Evolutionary conservation across 306 rosid genomes (phyloP).

Genomic region (Boehmeria nivea): DNA sequence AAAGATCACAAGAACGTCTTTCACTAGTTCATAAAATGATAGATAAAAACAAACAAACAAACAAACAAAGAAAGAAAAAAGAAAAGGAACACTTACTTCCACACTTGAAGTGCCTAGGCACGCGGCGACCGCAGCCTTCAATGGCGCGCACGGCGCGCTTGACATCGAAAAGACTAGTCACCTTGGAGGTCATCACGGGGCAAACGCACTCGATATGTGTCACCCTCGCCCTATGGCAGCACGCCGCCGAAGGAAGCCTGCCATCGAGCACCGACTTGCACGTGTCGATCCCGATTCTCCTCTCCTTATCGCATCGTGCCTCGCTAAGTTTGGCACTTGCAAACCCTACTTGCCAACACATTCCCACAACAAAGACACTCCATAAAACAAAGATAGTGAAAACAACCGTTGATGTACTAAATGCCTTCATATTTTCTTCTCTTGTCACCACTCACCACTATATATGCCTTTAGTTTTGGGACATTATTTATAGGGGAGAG

Average conservation of each 20-base stretch:
- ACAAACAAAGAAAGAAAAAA: background rate
- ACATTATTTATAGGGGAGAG: no score
- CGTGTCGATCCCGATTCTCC: background rate
- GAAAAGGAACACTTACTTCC: slow-evolving; percentile 10
- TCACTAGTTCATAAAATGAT: no score
- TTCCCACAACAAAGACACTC: background rate
- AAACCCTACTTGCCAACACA: background rate
- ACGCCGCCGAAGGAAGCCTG: slow-evolving; percentile 12
- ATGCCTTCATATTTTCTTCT: background rate
- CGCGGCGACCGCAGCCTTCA: slow-evolving; percentile 22
- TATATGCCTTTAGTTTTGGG: no score
- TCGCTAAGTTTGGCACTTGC: background rate
- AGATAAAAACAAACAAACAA: background rate
- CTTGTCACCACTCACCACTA: no score
- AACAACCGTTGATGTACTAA: background rate
- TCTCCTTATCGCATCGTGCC: slow-evolving; percentile 18
- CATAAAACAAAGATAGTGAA: background rate
- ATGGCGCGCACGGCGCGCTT: slow-evolving; percentile 16
- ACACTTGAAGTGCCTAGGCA: slow-evolving; percentile 27
- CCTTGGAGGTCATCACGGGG: slow-evolving; percentile 5
- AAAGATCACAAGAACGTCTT: no score
- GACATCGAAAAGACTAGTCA: slow-evolving; percentile 10
- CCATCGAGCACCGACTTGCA: slow-evolving; percentile 18
- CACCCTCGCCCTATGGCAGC: slow-evolving; percentile 19
- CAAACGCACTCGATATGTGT: slow-evolving; percentile 20